Evolutionary conservation across 2,329 filamentous ascomycete genomes (phyloP), one percentile per base, ranked within the genome.

Genomic region (Colletotrichum melonis): DNA sequence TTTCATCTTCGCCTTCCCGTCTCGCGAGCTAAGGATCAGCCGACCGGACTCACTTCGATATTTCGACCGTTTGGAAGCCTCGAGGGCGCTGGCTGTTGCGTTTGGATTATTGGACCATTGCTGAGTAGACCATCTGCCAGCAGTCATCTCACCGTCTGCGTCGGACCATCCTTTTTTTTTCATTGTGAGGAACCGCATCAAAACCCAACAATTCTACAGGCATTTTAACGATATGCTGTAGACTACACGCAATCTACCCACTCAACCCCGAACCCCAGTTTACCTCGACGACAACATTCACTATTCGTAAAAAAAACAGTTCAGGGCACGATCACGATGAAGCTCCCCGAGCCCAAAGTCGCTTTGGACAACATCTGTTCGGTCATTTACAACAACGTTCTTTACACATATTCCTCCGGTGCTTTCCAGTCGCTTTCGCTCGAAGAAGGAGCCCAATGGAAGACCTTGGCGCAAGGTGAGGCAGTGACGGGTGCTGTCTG

Each of bases 321-420:
- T 22, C 32, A 22, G 64, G 28, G 54, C n/a, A 60, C 59, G 52
- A 49, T 63, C 60, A 71, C 74, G 78, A 97, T 97, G 95, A 86
- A 91, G 79, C 86, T 92, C 69, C 94, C 95, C 62, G 84, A 91
- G 79, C 95, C 95, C 65, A 85, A 89, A 66, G 88, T 91, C 80
- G 86, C 92, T 75, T 85, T 98, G 81, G 89, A 91, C 81, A 91
- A 92, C 82, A 92, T 94, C 79, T 98, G 96, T 84, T 95, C 95
- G 71, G 90, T 93, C 79, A 89, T 98, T 74, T 88, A 94, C 85
- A 88, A 95, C 80, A 92, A 95, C 81, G 95, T 92, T 14, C 90
- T 98, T 66, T 98, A 97, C 85, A 92, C 93, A 58, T 97, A 94
- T 82, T 94, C 94, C 6, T 84, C 91, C 9, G 84, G 90, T 59